These are phyloP conservation scores for California macrophylla DNA, from an alignment of 441 rosid species.

Conservation along the genomic window DNA sequence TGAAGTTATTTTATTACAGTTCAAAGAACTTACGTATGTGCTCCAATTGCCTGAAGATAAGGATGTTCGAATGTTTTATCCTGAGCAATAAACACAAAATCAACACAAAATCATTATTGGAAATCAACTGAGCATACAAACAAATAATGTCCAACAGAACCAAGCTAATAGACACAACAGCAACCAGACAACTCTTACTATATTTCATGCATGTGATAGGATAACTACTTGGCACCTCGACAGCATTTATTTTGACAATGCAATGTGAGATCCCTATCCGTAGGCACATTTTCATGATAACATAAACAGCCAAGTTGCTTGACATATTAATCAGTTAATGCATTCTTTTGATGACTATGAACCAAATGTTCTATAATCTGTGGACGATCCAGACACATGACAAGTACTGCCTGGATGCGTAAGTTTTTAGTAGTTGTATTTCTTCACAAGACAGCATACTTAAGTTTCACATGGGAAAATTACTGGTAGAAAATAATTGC, in stretches of 20 bases:
- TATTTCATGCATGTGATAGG: neutral
- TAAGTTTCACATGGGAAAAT: too few species aligned
- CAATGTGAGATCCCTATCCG: neutral
- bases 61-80: constrained; percentile 94
- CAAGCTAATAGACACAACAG: neutral
- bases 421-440: too few species aligned
- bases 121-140: constrained; percentile 6
- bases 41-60: constrained; percentile 85
- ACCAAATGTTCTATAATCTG: neutral
- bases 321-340: neutral
- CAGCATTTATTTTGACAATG: neutral
- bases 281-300: neutral
- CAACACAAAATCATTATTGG: constrained; percentile 17
- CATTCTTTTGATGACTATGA: neutral
- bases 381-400: neutral
- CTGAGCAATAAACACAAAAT: constrained; percentile 37
- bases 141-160: neutral
- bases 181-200: neutral
- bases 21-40: constrained; percentile 66
- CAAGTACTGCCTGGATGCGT: neutral
- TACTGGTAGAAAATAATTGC: too few species aligned
- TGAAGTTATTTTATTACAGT: neutral
- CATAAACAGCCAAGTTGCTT: neutral
- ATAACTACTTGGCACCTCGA: neutral
- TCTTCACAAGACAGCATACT: neutral